Evolutionary conservation across 2,329 filamentous ascomycete genomes (phyloP).

Genomic region (Aspergillus tanneri): DNA sequence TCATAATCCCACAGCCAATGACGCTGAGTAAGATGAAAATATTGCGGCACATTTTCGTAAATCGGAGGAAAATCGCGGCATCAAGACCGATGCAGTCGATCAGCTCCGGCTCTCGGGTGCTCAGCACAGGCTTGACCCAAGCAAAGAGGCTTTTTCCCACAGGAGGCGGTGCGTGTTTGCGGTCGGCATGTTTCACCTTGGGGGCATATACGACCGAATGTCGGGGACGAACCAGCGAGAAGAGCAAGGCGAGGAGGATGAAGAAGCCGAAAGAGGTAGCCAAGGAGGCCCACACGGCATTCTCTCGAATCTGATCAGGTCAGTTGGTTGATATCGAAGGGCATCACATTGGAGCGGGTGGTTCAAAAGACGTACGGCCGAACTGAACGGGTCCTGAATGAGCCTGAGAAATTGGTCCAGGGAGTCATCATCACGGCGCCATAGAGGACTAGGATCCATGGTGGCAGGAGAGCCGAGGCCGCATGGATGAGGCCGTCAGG

Average conservation of each 20-base stretch:
- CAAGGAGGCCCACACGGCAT: constrained; percentile 75
- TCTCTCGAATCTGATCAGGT: constrained; percentile 50
- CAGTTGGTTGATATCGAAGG: constrained; percentile 9
- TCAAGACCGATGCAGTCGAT: constrained; percentile 86
- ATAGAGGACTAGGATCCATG: constrained; percentile 29
- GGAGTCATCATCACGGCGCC: constrained; percentile 28
- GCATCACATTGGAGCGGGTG: background rate
- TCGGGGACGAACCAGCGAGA: constrained; percentile 86
- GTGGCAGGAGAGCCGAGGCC: constrained; percentile 16
- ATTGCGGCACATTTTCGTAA: constrained; percentile 87
- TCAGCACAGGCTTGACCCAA: constrained; percentile 78
- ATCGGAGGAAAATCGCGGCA: constrained; percentile 84
- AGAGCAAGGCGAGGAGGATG: constrained; percentile 69
- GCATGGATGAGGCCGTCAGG: constrained; percentile 15
- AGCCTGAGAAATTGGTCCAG: constrained; percentile 45
- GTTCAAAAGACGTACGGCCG: constrained; percentile 35
- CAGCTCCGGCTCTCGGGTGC: constrained; percentile 72
- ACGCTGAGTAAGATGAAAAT: constrained; percentile 74
- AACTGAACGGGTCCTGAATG: constrained; percentile 47
- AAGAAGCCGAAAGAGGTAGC: constrained; percentile 77
- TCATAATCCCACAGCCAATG: constrained; percentile 71
- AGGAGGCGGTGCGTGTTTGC: constrained; percentile 82
- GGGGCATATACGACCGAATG: constrained; percentile 93
- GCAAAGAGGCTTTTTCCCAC: constrained; percentile 84
- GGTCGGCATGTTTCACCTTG: constrained; percentile 87